Percentiles rank a stretch among this genome's conserved stretches.
Conservation (phyloP, 148 eudicot genomes). For the Pouteria glomerata region DNA sequence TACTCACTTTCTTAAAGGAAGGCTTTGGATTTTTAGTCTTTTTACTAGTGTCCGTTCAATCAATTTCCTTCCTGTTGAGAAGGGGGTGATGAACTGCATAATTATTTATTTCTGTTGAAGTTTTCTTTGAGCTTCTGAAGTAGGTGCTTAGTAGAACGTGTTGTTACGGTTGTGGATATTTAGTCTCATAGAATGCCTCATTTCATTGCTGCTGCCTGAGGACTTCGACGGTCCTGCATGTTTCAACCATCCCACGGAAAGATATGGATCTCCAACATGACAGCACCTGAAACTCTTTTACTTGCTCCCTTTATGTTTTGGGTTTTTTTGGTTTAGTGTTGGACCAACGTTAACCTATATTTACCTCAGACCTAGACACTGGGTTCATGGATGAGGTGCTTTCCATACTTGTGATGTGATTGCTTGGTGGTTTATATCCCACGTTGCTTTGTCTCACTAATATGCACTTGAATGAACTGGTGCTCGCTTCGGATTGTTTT, state of each 20-base stretch:
- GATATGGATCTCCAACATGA: neutral
- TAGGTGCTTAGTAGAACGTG: neutral
- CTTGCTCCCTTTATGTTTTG: neutral
- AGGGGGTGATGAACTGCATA: neutral
- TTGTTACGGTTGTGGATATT: neutral
- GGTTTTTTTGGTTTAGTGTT: neutral
- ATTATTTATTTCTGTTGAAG: neutral
- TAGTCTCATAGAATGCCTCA: neutral
- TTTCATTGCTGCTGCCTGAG: neutral
- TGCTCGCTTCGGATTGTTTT: neutral
- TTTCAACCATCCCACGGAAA: neutral
- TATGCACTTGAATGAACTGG: neutral
- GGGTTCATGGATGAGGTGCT: neutral
- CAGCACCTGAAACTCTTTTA: neutral
- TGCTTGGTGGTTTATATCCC: neutral
- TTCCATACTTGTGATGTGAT: neutral
- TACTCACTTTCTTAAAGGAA: neutral
- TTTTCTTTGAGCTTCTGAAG: neutral
- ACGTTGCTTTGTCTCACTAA: neutral
- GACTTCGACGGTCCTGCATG: slow-evolving; percentile 1
- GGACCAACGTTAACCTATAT: neutral
- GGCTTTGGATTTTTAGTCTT: neutral
- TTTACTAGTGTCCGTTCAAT: neutral
- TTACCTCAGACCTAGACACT: neutral
- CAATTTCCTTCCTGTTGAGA: neutral